Evolutionary conservation across 805 yeast genomes (phyloP), one percentile per base, ranked within the genome.

Genomic region (Isabelozyma heimii): DNA sequence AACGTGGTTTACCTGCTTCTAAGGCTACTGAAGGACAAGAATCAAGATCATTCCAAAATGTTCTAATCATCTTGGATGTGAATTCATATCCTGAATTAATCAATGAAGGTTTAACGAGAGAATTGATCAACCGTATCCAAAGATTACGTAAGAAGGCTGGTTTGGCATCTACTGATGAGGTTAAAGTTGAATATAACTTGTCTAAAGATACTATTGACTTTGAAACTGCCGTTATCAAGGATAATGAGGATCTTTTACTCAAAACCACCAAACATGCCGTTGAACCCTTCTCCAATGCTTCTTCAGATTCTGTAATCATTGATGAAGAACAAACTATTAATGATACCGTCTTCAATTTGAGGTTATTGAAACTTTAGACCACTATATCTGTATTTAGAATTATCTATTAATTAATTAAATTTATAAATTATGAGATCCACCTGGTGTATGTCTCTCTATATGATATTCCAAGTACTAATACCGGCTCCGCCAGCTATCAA

Each of bases 131-230:
- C 82, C 91, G 99, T 73, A 90, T 94, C 58, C 99, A 94, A 80
- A 87, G 97, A 70, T 82, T 91, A 66, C 87, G 99, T 75, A 94
- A 94, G 86, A 91, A 91, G 81, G 91, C 89, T 55, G 96, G 97
- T 33, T 79, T 94, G 63, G 88, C 88, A 65, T 91, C 96, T 53
- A 92, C 97, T 42, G 99, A 94, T 66, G 99, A 94, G 59, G 95
- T 94, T 45, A 69, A 81, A 54, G 97, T 94, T 51, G 91, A 92
- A 71, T 89, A 89, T 71, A 73, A 82, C 54, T 66, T 91, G 52
- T 57, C 72, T 49, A 80, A 83, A 55, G 91, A 85, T 60, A 83
- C 89, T 51, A 79, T 87, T 59, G 82, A 75, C 44, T 75, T 91
- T 48, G 83, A 77, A 42, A 68, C 71, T 14, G 5, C 37, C 5